Conservation (phyloP, 2,329 filamentous ascomycete species). For the Arthroderma uncinatum region DNA sequence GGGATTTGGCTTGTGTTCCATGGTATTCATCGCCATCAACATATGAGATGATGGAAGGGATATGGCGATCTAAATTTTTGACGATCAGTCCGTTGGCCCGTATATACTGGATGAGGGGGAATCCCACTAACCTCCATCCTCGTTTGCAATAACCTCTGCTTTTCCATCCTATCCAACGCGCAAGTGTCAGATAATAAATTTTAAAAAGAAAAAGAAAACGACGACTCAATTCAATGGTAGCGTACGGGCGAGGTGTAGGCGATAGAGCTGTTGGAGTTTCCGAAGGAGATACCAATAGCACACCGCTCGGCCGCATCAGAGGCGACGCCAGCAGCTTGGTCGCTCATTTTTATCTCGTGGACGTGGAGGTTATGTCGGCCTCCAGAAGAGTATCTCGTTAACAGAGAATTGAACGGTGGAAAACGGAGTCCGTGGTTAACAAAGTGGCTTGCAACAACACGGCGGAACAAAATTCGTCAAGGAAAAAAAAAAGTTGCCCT, state of each 20-base stretch:
- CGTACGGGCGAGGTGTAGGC: constrained; percentile 62
- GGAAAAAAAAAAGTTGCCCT: background rate
- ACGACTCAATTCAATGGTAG: constrained; percentile 6
- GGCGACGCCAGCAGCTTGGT: constrained; percentile 44
- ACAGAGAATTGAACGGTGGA: background rate
- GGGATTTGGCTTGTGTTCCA: constrained; percentile 85
- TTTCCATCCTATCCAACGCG: constrained; percentile 59
- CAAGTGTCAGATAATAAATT: background rate
- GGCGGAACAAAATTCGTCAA: background rate
- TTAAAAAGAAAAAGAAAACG: background rate
- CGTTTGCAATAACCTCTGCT: constrained; percentile 95
- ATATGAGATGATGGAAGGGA: constrained; percentile 88
- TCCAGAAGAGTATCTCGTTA: background rate
- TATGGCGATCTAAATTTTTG: constrained; percentile 68
- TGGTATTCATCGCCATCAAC: constrained; percentile 94
- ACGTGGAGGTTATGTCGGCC: constrained; percentile 1
- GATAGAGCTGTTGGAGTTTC: constrained; percentile 97
- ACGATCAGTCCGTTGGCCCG: background rate
- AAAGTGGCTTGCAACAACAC: background rate
- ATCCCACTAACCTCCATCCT: constrained; percentile 68
- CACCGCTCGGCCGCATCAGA: constrained; percentile 40
- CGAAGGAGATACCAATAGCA: constrained; percentile 93
- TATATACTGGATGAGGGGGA: constrained; percentile 1
- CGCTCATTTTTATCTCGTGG: constrained; percentile 31
- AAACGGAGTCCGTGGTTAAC: background rate